Base-by-base conservation (phyloP, 768 basidiomycete species). In the button mushroom (Agaricus bisporus) region DNA sequence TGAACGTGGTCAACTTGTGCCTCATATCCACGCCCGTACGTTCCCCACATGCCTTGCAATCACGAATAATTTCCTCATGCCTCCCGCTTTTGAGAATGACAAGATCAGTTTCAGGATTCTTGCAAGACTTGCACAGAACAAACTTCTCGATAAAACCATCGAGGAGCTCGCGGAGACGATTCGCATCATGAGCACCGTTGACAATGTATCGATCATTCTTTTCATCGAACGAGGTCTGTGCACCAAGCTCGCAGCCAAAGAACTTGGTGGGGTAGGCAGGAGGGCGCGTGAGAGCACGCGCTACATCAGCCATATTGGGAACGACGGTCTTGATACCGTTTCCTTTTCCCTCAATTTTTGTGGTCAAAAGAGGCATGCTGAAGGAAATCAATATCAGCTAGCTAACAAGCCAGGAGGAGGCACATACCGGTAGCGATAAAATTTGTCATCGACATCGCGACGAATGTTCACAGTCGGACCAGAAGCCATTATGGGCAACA, bases 311-410 rank as follows among this genome's bases (percentile, higher is more conserved):
- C 93, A 99, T 98, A 73, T 99, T 99, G 17, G 95, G 95, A 50
- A 98, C 74, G 65, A 99, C 95, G 43, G 97, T 99, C 77, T 99
- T 99, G 74, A 99, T 98, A 63, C 97, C 97, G 68, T 99, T 99
- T 56, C 97, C 97, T 71, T 94, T 95, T 63, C 97, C 97, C 74
- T 99, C 97, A 35, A 98, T 94, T 77, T 98, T 98, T 58, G 89
- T 95, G 59, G 82, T 79, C 58, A 99, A 82, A 55, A 94, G 68
- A 52, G 97, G 97, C 97, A 99, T 99, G 59, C 92, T 95, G 41
- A 57, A 12, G 25, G 50, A 39, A 22, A 37, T 41, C 60, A 63
- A 49, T 42, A 54, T 43, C 22, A 41, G 44, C 4, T 9, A 18
- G 14, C 12, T 35, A 35, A 35, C 18, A 20, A 11, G 5, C 32